Percentiles rank a stretch among this genome's conserved stretches.
Evolutionary conservation across 2,329 filamentous ascomycete species (phyloP).

Genomic region (Claviceps sp.): DNA sequence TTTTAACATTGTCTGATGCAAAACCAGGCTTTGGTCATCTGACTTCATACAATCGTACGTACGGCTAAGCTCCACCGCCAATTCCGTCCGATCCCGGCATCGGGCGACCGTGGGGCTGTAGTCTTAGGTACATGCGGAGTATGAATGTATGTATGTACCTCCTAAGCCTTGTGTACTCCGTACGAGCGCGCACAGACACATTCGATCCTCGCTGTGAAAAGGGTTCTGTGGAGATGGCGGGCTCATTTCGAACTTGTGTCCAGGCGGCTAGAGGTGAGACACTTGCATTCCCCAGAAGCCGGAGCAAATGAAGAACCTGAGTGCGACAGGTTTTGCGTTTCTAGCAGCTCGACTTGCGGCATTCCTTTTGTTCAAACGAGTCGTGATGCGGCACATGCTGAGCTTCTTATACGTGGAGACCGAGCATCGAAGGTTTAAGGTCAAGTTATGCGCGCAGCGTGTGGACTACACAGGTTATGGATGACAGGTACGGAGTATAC

Average conservation of each 20-base stretch:
- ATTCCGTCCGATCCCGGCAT: neutral
- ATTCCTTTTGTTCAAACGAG: neutral
- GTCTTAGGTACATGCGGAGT: too few species aligned
- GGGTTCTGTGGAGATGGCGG: neutral
- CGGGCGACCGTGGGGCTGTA: neutral
- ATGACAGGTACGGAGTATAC: too few species aligned
- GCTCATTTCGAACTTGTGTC: neutral
- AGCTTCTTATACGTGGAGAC: too few species aligned
- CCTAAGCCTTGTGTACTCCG: too few species aligned
- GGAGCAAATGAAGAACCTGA: neutral
- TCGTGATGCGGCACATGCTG: neutral
- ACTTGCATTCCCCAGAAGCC: neutral
- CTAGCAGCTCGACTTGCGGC: neutral
- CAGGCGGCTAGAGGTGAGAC: neutral
- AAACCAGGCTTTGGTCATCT: neutral
- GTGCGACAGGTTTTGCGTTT: neutral
- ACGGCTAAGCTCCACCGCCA: neutral
- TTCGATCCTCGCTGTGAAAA: neutral
- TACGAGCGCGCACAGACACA: neutral
- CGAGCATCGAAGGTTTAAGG: too few species aligned
- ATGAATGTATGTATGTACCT: too few species aligned
- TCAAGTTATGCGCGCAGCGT: too few species aligned
- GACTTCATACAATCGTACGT: neutral
- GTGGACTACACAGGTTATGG: too few species aligned
- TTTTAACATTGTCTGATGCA: neutral